These are phyloP conservation scores for Telopea speciosissima DNA, from an alignment of 177 flowering plant genomes.

Conservation along the genomic window DNA sequence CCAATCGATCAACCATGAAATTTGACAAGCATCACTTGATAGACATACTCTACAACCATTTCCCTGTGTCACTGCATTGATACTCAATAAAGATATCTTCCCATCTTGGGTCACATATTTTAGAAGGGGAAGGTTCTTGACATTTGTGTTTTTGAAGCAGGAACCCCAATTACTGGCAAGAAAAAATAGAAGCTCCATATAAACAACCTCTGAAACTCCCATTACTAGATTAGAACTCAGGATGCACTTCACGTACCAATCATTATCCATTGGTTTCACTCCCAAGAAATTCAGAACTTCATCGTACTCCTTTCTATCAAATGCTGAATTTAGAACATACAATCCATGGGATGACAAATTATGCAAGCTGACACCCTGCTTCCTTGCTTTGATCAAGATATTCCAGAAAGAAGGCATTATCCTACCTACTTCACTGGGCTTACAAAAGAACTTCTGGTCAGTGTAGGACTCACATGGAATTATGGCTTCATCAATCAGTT, in stretches of 20 bases:
- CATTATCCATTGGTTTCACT: slow-evolving; percentile 28
- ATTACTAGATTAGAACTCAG: slow-evolving; percentile 43
- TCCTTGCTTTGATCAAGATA: slow-evolving; percentile 41
- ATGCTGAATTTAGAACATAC: slow-evolving; percentile 36
- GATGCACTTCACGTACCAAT: slow-evolving; percentile 67
- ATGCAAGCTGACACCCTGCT: slow-evolving; percentile 40
- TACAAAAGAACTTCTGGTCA: slow-evolving; percentile 48
- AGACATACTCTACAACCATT: slow-evolving; percentile 2
- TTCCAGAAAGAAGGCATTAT: slow-evolving; percentile 49
- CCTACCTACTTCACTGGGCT: slow-evolving; percentile 56
- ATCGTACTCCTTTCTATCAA: slow-evolving; percentile 38
- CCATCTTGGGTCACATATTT: slow-evolving; percentile 33
- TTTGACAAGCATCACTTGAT: slow-evolving; percentile 8
- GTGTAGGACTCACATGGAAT: slow-evolving; percentile 46
- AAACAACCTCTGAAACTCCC: slow-evolving; percentile 45
- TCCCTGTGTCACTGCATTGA: slow-evolving; percentile 8
- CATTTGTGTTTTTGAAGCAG: slow-evolving; percentile 22
- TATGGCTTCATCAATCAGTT: slow-evolving; percentile 37
- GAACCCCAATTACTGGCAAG: slow-evolving; percentile 42
- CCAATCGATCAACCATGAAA: slow-evolving; percentile 52
- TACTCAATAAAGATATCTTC: slow-evolving; percentile 23
- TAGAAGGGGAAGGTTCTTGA: slow-evolving; percentile 37
- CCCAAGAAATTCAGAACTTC: slow-evolving; percentile 38
- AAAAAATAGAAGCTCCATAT: slow-evolving; percentile 48
- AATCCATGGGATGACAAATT: slow-evolving; percentile 56